A percentile compares a stretch with the other conserved stretches of the same genome.
phyloP scores from a whole-genome alignment of 1,284 basidiomycete species.

The Malassezia obtusa region DNA sequence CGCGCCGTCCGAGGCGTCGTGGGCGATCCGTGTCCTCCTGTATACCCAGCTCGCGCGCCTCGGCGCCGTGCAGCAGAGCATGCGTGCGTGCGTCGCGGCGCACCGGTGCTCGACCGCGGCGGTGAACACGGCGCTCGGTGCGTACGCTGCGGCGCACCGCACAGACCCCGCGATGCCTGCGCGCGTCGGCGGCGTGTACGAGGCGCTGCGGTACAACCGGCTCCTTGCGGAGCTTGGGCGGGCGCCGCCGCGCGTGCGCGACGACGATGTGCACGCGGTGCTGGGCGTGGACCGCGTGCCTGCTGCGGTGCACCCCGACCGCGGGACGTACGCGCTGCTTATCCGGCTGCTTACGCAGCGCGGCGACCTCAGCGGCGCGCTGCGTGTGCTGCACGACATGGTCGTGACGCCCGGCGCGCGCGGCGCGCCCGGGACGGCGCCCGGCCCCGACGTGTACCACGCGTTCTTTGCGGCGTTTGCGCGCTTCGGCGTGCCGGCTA shows the following conservation, averaged over 20 bases:
- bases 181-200: constrained; percentile 5
- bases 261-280: background rate
- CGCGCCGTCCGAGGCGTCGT: constrained; percentile 4
- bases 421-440: background rate
- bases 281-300: constrained; percentile 4
- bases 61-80: background rate
- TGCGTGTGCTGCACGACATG: constrained; percentile 15
- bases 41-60: constrained; percentile 2
- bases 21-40: constrained; percentile 8
- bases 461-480: constrained; percentile 12
- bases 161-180: background rate
- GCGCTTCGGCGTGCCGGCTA: constrained; percentile 1
- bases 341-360: constrained; percentile 1
- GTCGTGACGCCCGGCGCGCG: background rate
- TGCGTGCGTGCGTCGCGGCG: background rate
- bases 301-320: background rate
- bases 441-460: constrained; percentile 9
- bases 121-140: constrained; percentile 3
- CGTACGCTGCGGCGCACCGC: background rate
- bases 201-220: constrained; percentile 1
- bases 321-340: constrained; percentile 9
- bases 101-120: background rate
- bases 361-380: constrained; percentile 9
- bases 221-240: background rate
- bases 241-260: background rate